A percentile compares a stretch with the other conserved stretches of the same genome.
These are phyloP conservation scores for Bryoerythrophyllum caledonicum DNA, from an alignment of 225 moss, liverwort and hornwort species.

Conservation along the genomic window DNA sequence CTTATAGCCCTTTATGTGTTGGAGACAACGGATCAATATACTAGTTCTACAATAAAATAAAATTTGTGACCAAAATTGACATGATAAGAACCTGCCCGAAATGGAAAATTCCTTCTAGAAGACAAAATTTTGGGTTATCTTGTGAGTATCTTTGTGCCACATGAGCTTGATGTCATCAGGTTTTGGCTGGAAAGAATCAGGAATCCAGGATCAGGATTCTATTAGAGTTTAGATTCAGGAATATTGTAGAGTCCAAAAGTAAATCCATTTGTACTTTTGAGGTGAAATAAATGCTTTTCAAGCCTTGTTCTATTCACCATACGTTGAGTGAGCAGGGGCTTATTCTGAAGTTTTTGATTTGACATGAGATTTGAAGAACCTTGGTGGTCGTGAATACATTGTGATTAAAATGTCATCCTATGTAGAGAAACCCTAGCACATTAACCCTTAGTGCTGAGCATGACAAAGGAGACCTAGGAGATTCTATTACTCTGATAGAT, in stretches of 20 bases:
- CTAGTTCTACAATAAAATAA: no score
- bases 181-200: background rate
- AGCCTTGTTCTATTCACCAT: background rate
- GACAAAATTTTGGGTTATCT: no score
- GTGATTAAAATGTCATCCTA: background rate
- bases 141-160: background rate
- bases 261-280: no score
- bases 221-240: background rate
- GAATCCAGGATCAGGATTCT: background rate
- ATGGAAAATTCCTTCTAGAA: no score
- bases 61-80: no score
- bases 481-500: no score
- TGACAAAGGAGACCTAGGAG: no score
- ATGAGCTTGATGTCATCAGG: no score
- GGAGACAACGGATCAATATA: no score
- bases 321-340: background rate
- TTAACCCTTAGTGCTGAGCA: no score
- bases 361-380: background rate
- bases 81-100: no score
- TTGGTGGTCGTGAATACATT: background rate
- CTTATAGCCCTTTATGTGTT: no score
- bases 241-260: background rate
- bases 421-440: background rate
- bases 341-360: background rate
- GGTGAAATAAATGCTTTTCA: background rate